Evolutionary conservation across 2,329 filamentous ascomycete genomes (phyloP).

Genomic region (Fusarium sp.): DNA sequence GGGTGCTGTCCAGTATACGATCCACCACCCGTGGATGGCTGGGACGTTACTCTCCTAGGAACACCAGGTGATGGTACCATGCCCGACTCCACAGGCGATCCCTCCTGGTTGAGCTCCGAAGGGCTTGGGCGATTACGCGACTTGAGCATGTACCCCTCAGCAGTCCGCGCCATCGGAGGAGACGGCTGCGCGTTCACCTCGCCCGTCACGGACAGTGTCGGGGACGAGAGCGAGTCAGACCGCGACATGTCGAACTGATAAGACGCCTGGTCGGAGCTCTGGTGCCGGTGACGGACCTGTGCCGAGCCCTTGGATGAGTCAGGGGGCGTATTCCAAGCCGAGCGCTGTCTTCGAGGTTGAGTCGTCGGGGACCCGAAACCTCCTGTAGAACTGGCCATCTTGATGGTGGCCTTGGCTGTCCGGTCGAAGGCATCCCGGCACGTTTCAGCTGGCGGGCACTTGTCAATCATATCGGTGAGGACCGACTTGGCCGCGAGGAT

Average conservation of each 20-base stretch:
- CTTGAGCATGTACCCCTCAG: conserved; percentile 48
- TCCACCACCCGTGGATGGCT: conserved; percentile 46
- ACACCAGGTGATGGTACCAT: conserved; percentile 60
- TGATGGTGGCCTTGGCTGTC: conserved; percentile 94
- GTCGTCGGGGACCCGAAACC: conserved; percentile 71
- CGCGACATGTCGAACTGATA: conserved; percentile 53
- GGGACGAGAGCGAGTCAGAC: conserved; percentile 56
- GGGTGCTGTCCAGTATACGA: conserved; percentile 48
- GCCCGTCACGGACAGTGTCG: conserved; percentile 52
- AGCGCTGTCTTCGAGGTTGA: conserved; percentile 45
- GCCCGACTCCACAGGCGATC: conserved; percentile 53
- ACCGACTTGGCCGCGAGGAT: conserved; percentile 94
- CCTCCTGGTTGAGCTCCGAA: conserved; percentile 47
- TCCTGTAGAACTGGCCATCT: conserved; percentile 91
- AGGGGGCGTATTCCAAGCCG: conserved; percentile 46
- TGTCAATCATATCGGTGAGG: conserved; percentile 89
- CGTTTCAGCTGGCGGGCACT: conserved; percentile 93
- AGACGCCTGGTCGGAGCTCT: conserved; percentile 47
- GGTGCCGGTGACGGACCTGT: conserved; percentile 42
- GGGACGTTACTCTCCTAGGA: conserved; percentile 51
- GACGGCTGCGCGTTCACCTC: conserved; percentile 53
- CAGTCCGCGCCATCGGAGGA: conserved; percentile 52
- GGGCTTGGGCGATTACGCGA: conserved; percentile 47
- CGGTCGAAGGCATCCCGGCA: conserved; percentile 95
- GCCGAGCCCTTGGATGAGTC: conserved; percentile 43